phyloP scores from a whole-genome alignment of 768 basidiomycete genomes.

The Paxillus involutus region DNA sequence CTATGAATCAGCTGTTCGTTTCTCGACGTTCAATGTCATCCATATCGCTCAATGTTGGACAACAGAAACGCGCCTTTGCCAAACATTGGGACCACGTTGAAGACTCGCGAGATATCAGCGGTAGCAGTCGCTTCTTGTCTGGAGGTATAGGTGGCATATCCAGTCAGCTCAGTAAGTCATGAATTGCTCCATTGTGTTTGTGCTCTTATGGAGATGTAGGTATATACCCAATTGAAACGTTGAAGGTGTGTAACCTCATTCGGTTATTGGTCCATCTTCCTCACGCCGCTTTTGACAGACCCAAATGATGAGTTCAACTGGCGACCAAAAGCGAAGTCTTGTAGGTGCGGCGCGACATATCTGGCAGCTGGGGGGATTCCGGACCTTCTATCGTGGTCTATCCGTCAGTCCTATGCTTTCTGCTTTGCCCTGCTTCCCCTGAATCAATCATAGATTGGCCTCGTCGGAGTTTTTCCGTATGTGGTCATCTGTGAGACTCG shows the following conservation, averaged over 20 bases:
- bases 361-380: constrained; percentile 76
- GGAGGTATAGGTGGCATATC: constrained; percentile 96
- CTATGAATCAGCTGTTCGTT: constrained; percentile 88
- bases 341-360: constrained; percentile 65
- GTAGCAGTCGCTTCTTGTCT: constrained; percentile 88
- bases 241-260: constrained; percentile 59
- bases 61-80: constrained; percentile 92
- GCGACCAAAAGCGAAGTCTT: constrained; percentile 55
- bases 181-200: constrained; percentile 4
- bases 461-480: constrained; percentile 95
- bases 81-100: constrained; percentile 89
- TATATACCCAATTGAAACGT: constrained; percentile 95
- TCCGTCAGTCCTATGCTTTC: constrained; percentile 55
- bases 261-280: not conserved
- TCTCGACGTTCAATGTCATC: constrained; percentile 12
- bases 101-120: constrained; percentile 86
- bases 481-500: constrained; percentile 24
- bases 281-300: constrained; percentile 46
- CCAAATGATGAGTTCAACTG: constrained; percentile 94
- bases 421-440: constrained; percentile 10
- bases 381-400: constrained; percentile 89
- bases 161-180: constrained; percentile 80
- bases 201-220: constrained; percentile 44
- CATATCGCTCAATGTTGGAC: constrained; percentile 16
- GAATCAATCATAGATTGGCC: constrained; percentile 66